Conservation (phyloP, 2,329 filamentous ascomycete genomes). For the Aspergillus sp. region DNA sequence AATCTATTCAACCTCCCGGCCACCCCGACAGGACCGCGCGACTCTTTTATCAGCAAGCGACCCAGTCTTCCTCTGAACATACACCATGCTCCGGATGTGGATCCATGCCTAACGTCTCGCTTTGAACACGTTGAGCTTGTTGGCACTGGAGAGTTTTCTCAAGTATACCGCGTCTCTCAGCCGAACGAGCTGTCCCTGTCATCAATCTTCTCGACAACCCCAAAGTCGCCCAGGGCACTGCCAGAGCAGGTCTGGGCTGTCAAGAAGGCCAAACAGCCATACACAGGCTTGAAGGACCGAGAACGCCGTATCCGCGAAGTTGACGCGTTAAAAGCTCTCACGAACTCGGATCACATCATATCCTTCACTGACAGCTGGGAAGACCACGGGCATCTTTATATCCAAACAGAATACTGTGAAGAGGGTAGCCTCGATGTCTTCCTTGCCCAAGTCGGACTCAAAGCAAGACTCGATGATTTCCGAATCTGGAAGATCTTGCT, state of each 20-base stretch:
- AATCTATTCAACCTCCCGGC: constrained; percentile 65
- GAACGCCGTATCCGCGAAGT: constrained; percentile 84
- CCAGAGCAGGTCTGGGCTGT: constrained; percentile 78
- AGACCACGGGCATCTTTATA: constrained; percentile 81
- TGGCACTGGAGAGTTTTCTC: constrained; percentile 90
- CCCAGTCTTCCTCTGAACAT: constrained; percentile 72
- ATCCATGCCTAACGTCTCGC: constrained; percentile 71
- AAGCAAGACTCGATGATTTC: constrained; percentile 91
- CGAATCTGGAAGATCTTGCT: constrained; percentile 97
- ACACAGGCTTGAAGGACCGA: constrained; percentile 78
- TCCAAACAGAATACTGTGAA: constrained; percentile 96
- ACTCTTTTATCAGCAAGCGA: constrained; percentile 61
- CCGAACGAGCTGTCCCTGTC: constrained; percentile 42
- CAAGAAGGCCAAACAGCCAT: constrained; percentile 86
- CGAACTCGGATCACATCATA: constrained; percentile 81
- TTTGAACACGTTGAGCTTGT: constrained; percentile 82
- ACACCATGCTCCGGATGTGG: constrained; percentile 72
- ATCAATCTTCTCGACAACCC: constrained; percentile 50
- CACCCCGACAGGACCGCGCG: constrained; percentile 75
- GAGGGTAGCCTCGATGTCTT: constrained; percentile 90
- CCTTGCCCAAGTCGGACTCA: constrained; percentile 77
- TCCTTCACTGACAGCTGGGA: constrained; percentile 89
- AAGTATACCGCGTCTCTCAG: constrained; percentile 78
- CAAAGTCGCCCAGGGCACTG: constrained; percentile 58
- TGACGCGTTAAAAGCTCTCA: constrained; percentile 74